Evolutionary conservation across 441 rosid species (phyloP), one percentile per base, ranked within the genome.

Genomic region (Mallotus repandus): DNA sequence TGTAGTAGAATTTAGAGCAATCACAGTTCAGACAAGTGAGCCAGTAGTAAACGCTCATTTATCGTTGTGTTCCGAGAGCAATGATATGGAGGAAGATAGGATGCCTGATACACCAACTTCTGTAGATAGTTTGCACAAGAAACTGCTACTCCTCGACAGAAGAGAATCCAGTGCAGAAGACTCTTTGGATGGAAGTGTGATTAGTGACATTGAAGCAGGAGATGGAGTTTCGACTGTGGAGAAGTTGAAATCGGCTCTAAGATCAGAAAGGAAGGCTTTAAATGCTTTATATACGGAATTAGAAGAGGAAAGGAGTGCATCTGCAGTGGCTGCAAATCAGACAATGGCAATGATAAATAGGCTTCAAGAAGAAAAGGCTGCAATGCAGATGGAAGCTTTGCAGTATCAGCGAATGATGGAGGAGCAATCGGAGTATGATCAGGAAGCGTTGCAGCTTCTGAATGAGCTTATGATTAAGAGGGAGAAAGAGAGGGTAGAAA

Each of bases 351-450:
- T 95, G 99, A 95, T 95, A 69, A 95, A 91, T 60, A 80, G 98
- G 75, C 90, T 95, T 59, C 99, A 95, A 66, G 99, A 91, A 74
- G 98, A 95, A 86, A 95, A 91, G 77, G 96, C 99, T 0, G 97
- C 97, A 9, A 87, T 93, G 96, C 98, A 93, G 89, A 95, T 95
- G 99, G 99, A 95, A 77, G 99, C 98, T 19, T 78, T 91, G 80
- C 99, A 95, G 81, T 95, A 95, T 41, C 96, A 95, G 77, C 84
- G 99, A 72, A 93, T 95, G 98, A 95, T 95, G 99, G 99, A 95
- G 65, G 99, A 95, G 72, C 98, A 93, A 60, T 81, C 94, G 0
- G 97, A 93, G 71, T 95, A 91, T 18, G 98, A 95, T 67, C 97
- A 92, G 72, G 98, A 95, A 86, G 99, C 97, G 7, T 70, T 93